Evolutionary conservation across 768 basidiomycete genomes (phyloP).

Genomic region (Kwoniella sp.): DNA sequence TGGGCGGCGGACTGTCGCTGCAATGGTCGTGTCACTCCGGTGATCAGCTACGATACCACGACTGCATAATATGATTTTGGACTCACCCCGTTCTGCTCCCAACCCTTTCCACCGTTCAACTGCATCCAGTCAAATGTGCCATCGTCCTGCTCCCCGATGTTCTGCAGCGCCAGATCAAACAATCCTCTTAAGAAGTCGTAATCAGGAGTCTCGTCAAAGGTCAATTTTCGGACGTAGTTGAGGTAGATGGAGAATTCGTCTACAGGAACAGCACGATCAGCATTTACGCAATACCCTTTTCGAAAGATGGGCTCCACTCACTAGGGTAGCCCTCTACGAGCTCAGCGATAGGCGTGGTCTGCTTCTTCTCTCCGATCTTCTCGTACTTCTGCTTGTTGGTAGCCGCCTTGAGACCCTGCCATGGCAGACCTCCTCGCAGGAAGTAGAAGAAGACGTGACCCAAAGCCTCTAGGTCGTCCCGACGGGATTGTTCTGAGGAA

Average conservation of each 20-base stretch:
- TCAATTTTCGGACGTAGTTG: constrained; percentile 97
- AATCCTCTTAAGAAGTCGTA: constrained; percentile 96
- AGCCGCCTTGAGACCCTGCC: constrained; percentile 98
- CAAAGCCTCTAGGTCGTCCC: constrained; percentile 97
- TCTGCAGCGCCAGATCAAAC: constrained; percentile 91
- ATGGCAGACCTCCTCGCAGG: constrained; percentile 90
- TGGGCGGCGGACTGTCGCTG: constrained; percentile 38
- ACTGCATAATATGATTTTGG: background rate
- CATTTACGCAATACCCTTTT: too few relatives aligned
- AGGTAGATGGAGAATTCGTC: constrained; percentile 99
- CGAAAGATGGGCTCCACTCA: constrained; percentile 19
- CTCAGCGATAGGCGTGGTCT: constrained; percentile 95
- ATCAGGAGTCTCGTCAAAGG: constrained; percentile 98
- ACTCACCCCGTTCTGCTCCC: constrained; percentile 80
- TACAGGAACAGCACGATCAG: constrained; percentile 52
- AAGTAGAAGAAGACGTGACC: constrained; percentile 99
- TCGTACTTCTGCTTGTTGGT: constrained; percentile 99
- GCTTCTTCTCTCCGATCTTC: constrained; percentile 99
- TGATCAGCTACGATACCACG: constrained; percentile 23
- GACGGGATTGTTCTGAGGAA: constrained; percentile 72
- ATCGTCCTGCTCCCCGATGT: constrained; percentile 85
- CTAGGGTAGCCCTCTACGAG: constrained; percentile 87
- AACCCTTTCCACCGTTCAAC: constrained; percentile 88
- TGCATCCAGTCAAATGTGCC: constrained; percentile 95
- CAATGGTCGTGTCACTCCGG: background rate